Evolutionary conservation across 805 yeast genomes (phyloP), one percentile per base, ranked within the genome.

Genomic region (Pichia manshurica): DNA sequence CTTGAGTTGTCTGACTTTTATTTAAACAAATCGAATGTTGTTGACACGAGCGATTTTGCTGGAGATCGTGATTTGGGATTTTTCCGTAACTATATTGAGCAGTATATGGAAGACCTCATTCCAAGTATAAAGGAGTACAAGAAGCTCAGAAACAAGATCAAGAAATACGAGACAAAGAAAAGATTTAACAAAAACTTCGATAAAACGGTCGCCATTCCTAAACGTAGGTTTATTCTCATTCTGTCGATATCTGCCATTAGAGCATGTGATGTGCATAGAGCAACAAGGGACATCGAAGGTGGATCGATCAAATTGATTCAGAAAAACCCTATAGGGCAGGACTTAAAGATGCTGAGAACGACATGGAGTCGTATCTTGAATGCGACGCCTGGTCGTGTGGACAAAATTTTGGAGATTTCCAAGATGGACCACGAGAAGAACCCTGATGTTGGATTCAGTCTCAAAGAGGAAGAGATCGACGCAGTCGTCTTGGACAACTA

Each of bases 261-360:
- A 55, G 93, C 88, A 2, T 91, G 96, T 58, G 96, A 90, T 57
- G 74, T 88, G 2, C 83, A 77, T 59, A 75, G 96, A 54, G 79
- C 85, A 1, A 64, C 77, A 46, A 72, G 65, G 61, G 73, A 57
- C 47, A 69, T 35, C 74, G 54, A 58, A 21, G 66, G 63, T 32
- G 77, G 81, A 0, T 77, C 88, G 4, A 56, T 86, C 42, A 87
- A 87, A 62, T 61, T 87, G 42, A 87, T 87, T 58, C 77, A 82
- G 52, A 87, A 87, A 66, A 87, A 85, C 61, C 81, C 82, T 54
- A 60, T 85, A 40, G 73, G 76, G 29, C 82, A 81, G 38, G 96
- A 87, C 58, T 57, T 77, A 46, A 68, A 70, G 43, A 53, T 72
- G 28, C 63, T 79, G 36, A 60, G 65, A 48, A 62, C 72, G 39